Conservation (phyloP, 1,139 yeast genomes). For the Yueomyces sp. region DNA sequence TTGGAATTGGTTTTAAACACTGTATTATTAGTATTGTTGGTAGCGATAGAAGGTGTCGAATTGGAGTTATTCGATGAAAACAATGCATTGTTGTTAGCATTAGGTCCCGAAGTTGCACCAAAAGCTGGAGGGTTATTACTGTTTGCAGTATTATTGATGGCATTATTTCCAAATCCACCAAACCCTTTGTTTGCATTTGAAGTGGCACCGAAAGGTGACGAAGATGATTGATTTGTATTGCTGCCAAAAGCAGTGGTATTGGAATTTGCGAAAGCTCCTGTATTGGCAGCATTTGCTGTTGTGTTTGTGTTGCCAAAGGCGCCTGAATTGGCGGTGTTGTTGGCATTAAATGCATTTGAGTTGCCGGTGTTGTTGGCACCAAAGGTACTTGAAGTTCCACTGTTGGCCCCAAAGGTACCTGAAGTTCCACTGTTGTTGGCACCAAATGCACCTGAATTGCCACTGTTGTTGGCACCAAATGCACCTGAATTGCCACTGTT, state of each 20-base stretch:
- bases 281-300: not conserved
- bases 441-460: not conserved
- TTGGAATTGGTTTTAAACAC: not conserved
- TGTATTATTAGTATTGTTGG: constrained; percentile 1
- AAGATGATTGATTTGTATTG: not conserved
- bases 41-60: not conserved
- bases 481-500: not conserved
- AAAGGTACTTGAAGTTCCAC: not conserved
- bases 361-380: not conserved
- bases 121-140: not conserved
- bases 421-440: too few relatives aligned
- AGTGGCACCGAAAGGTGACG: not conserved
- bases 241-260: not conserved
- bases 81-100: too few relatives aligned
- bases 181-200: not conserved
- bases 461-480: not conserved
- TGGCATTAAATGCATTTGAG: not conserved
- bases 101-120: not conserved
- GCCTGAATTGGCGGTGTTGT: not conserved
- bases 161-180: not conserved
- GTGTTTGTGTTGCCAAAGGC: not conserved
- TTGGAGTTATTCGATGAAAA: too few relatives aligned
- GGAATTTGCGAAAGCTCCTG: not conserved
- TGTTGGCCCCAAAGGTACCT: too few relatives aligned
- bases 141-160: not conserved